These are phyloP conservation scores for Rhododendron henanense DNA, from an alignment of 148 eudicot species.

Conservation along the genomic window DNA sequence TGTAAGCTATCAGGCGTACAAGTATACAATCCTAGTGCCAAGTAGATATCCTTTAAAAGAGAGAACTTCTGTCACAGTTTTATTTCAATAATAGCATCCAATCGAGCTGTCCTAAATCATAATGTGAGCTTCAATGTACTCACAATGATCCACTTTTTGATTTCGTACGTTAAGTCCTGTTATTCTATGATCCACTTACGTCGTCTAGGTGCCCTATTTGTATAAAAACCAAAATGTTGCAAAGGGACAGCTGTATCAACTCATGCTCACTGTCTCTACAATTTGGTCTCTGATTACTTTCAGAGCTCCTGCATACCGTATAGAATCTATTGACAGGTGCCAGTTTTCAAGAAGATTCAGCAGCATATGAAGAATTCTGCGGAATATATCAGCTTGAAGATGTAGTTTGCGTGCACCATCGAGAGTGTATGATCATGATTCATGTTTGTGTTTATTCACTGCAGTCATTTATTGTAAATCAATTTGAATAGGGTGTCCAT, in stretches of 20 bases:
- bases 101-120: neutral
- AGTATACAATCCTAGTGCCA: too few relatives aligned
- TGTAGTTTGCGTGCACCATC: slow-evolving; percentile 16
- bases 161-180: too few relatives aligned
- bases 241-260: neutral
- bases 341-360: slow-evolving; percentile 5
- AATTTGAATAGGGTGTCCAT: neutral
- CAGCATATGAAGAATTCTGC: neutral
- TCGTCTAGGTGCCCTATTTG: too few relatives aligned
- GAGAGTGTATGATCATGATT: slow-evolving; percentile 16
- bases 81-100: neutral
- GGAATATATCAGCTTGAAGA: slow-evolving; percentile 20
- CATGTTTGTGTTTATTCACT: neutral
- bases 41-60: neutral
- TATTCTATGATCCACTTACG: too few relatives aligned
- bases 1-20: too few relatives aligned
- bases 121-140: too few relatives aligned
- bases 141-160: too few relatives aligned
- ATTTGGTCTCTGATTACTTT: neutral
- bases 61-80: neutral
- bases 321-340: slow-evolving; percentile 5
- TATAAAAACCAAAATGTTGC: too few relatives aligned
- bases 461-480: neutral
- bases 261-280: neutral
- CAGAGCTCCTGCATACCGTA: neutral